Conservation (phyloP, 2,329 filamentous ascomycete species). For the Furcasterigmium sp. region DNA sequence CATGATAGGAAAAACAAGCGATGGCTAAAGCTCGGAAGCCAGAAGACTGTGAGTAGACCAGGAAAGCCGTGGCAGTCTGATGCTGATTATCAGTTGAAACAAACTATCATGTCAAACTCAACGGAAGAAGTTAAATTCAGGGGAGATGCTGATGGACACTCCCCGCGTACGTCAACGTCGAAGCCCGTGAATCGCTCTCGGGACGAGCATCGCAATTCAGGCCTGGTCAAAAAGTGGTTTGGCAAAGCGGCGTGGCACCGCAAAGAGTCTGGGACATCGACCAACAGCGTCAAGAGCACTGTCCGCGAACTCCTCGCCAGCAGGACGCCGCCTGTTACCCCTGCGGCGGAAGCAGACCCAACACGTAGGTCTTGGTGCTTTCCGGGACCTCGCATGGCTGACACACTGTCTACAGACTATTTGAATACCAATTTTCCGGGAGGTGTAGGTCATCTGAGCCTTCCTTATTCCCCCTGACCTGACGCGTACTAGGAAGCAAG, state of each 20-base stretch:
- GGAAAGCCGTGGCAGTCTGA: too few relatives aligned
- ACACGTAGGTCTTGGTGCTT: too few relatives aligned
- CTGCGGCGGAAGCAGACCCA: constrained; percentile 12
- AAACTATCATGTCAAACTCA: too few relatives aligned
- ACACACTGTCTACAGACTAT: neutral
- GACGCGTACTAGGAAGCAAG: constrained; percentile 36
- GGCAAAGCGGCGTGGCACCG: constrained; percentile 33
- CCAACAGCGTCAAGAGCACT: constrained; percentile 34
- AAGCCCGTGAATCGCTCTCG: constrained; percentile 16
- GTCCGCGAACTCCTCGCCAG: constrained; percentile 32
- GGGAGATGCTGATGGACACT: too few relatives aligned
- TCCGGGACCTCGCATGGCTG: too few relatives aligned
- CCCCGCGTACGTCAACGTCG: too few relatives aligned
- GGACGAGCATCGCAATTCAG: constrained; percentile 21
- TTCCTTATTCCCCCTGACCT: neutral
- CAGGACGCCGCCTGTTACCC: constrained; percentile 24
- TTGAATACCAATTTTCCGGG: constrained; percentile 24
- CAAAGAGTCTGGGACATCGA: constrained; percentile 30
- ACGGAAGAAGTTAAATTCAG: neutral
- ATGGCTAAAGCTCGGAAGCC: too few relatives aligned
- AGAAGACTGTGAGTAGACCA: too few relatives aligned
- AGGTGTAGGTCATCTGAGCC: constrained; percentile 18
- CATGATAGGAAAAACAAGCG: too few relatives aligned
- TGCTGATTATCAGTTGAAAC: too few relatives aligned
- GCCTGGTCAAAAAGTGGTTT: constrained; percentile 30